phyloP scores from a whole-genome alignment of 257 asterid species.

The Paulownia fortunei region DNA sequence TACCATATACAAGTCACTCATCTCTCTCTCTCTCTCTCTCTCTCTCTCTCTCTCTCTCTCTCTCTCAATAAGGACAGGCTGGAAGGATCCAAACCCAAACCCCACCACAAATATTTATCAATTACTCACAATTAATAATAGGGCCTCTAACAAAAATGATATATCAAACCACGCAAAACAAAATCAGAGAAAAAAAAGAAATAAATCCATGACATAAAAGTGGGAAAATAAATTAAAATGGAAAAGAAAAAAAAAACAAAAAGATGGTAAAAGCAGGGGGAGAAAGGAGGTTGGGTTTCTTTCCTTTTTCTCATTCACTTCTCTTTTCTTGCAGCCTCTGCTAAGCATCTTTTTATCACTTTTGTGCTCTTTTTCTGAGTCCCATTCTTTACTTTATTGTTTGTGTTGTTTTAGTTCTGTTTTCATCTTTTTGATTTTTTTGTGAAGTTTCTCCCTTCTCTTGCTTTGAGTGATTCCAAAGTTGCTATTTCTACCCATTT shows the following conservation, averaged over 20 bases:
- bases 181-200: slow-evolving; percentile 14
- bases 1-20: background rate
- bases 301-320: slow-evolving; percentile 41
- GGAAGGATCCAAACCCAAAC: slow-evolving; percentile 67
- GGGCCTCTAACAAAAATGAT: slow-evolving; percentile 43
- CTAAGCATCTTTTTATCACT: slow-evolving; percentile 66
- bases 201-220: slow-evolving; percentile 27
- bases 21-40: slow-evolving; percentile 18
- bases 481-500: slow-evolving; percentile 50
- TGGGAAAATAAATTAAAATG: slow-evolving; percentile 18
- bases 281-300: slow-evolving; percentile 42
- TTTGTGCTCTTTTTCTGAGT: slow-evolving; percentile 47
- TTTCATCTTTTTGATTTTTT: slow-evolving; percentile 21
- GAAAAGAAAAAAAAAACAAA: slow-evolving; percentile 24
- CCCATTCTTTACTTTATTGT: slow-evolving; percentile 54
- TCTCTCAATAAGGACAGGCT: slow-evolving; percentile 59
- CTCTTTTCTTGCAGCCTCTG: slow-evolving; percentile 72
- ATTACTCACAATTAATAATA: slow-evolving; percentile 46
- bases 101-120: slow-evolving; percentile 70
- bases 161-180: slow-evolving; percentile 44
- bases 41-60: slow-evolving; percentile 15
- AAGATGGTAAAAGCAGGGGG: slow-evolving; percentile 45
- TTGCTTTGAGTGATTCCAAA: slow-evolving; percentile 49
- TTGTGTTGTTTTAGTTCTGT: slow-evolving; percentile 21
- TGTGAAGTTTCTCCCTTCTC: slow-evolving; percentile 26